Evolutionary conservation across 257 asterid genomes (phyloP).

Genomic region (Nicotiana tomentosiformis): DNA sequence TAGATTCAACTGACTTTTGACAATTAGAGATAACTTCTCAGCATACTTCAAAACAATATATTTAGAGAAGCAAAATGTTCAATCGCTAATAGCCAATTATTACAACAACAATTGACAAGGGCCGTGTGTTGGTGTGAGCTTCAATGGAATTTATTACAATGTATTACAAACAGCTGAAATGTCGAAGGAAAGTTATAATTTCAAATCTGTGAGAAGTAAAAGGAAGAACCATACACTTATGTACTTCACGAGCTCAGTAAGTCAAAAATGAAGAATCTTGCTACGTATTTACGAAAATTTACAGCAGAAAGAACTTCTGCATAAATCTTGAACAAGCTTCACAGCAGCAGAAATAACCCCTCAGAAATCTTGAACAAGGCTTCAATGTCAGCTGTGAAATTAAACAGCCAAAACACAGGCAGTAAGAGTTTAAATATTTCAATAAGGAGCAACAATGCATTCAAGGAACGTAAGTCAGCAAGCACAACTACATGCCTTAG

Average conservation of each 20-base stretch:
- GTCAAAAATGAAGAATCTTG: background rate
- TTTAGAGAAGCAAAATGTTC: background rate
- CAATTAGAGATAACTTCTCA: background rate
- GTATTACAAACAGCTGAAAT: background rate
- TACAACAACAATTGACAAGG: background rate
- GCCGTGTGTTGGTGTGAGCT: no score
- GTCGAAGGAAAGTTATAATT: background rate
- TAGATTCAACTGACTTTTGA: background rate
- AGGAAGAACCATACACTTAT: background rate
- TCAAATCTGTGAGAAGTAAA: background rate
- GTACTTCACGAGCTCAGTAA: background rate
- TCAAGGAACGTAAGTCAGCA: background rate
- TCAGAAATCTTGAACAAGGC: slow-evolving; percentile 7
- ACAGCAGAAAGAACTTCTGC: background rate
- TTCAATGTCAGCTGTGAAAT: background rate
- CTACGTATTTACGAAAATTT: slow-evolving; percentile 3
- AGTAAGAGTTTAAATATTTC: background rate
- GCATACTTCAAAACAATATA: background rate
- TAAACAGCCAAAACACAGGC: background rate
- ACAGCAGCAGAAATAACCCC: slow-evolving; percentile 8
- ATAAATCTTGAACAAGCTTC: background rate
- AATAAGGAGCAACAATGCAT: background rate
- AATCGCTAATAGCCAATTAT: no score
- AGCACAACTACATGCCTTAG: background rate
- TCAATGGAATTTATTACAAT: background rate